Evolutionary conservation across 2,329 filamentous ascomycete species (phyloP), one percentile per base, ranked within the genome.

Genomic region (Claviceps sp.): DNA sequence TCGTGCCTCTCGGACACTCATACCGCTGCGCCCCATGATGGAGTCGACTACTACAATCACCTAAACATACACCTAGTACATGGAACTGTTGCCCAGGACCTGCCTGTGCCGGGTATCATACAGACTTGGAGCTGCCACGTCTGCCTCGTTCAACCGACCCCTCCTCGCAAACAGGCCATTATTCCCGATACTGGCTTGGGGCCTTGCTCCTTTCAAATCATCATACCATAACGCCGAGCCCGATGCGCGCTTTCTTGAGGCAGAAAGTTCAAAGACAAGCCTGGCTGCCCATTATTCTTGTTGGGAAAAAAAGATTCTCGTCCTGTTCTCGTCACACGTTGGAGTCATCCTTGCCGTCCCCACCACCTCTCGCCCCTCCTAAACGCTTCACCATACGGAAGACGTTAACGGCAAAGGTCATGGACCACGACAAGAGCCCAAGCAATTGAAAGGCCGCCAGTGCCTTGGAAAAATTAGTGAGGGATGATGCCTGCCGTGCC

Each of bases 361-460:
- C 76, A 52, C 42, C 42, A n/a, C 42, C 43, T 46, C 43, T 22
- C 2, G 74, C 71, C 43, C 76, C 76, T 40, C 77, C 78, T 8
- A 84, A 71, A 54, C 77, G 73, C 59, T 82, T 78, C 38, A 84
- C 80, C 39, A 82, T 72, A 56, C 85, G 78, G 63, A 89, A 84
- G 54, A 89, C 81, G 68, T 89, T 95, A 53, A 96, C 84, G 48
- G 85, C 81, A 69, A 97, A 95, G 22, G 89, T 96, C 65, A 85
- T 76, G 55, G 91, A 78, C 91, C 91, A 97, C n/a, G 88, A 84
- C 55, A 94, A 74, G 53, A 96, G 74, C 10, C 87, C 88, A 54
- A 95, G 75, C 50, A 95, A 72, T 59, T 95, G 75, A 50, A 95
- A 85, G 7, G 80, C 84, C 43, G 87, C 85, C 56, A 97, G 70